Base-by-base conservation (phyloP, 768 basidiomycete genomes). In the Phanerochaete carnosa region DNA sequence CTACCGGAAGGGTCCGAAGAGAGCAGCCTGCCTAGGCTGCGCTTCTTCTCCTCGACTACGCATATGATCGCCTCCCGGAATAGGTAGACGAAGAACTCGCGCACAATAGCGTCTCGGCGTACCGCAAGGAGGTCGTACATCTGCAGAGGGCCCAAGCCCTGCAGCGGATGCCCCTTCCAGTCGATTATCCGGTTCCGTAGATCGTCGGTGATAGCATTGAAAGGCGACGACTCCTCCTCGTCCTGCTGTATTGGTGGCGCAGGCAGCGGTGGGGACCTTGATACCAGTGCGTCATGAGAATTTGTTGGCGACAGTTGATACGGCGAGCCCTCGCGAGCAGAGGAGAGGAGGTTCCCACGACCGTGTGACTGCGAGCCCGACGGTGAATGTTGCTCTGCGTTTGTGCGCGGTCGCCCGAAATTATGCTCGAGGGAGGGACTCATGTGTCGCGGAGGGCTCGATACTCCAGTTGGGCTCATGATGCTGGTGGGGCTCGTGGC, bases 51-150 rank as follows among this genome's bases (percentile, higher is more conserved):
- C 73, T 98, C 95, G 22, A 91, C 71, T n/a, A 98, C 94, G 72
- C 97, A 99, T 61, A 99, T 94, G 65, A 99, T 92, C 11, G 97
- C 97, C 73, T 98, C 94, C 69, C 89, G 90, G 84, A 98, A 99
- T 28, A 99, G 83, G 76, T 98, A 98, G 62, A 97, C 94, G 70
- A 88, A 92, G 74, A 98, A 98, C 72, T 97, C 95, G 57, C 95
- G 86, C 22, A 95, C 89, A 62, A 94, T 89, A 11, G 88, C 77
- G 65, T 96, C 96, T 52, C 95, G 87, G 54, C 94, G 85, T 45
- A 98, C 94, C 52, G 86, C 88, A 28, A 98, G 77, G 49, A 95
- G 80, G 74, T 97, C 96, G 72, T 93, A 97, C 84, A 97, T 93
- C 66, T 91, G 90, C 47, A 97, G 79, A 1, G 87, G 82, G 7